Evolutionary conservation across 2,329 filamentous ascomycete genomes (phyloP).

Genomic region (Xylariaceae sp.): DNA sequence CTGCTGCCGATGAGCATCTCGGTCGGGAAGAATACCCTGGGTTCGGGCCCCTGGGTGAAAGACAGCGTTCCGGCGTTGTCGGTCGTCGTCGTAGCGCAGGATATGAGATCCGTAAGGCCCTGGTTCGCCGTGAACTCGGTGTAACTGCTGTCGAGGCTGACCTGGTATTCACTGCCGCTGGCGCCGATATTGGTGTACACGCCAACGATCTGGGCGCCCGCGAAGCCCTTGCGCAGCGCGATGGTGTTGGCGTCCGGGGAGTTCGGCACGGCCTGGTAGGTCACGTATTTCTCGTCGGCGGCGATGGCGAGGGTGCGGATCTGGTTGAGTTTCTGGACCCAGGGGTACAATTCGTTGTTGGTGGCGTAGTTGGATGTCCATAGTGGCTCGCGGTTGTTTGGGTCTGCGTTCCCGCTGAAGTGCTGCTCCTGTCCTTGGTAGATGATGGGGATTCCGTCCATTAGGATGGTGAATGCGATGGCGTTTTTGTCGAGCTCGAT

Average conservation of each 20-base stretch:
- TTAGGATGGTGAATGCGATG: constrained; percentile 51
- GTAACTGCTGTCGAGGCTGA: constrained; percentile 34
- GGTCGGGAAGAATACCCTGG: constrained; percentile 39
- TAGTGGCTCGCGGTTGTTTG: constrained; percentile 46
- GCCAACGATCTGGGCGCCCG: constrained; percentile 32
- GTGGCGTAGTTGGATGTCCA: constrained; percentile 47
- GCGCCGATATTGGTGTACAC: constrained; percentile 41
- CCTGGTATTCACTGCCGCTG: constrained; percentile 30
- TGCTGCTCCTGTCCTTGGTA: constrained; percentile 58
- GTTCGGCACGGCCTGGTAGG: constrained; percentile 37
- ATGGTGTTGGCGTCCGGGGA: constrained; percentile 41
- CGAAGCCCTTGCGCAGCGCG: constrained; percentile 44
- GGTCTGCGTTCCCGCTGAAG: constrained; percentile 41
- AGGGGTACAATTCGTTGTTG: constrained; percentile 37
- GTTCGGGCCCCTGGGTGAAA: constrained; percentile 39
- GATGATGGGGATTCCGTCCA: constrained; percentile 54
- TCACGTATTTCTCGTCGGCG: constrained; percentile 38
- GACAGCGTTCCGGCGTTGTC: constrained; percentile 41
- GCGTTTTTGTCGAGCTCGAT: constrained; percentile 49
- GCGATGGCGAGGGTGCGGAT: constrained; percentile 43
- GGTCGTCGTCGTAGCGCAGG: constrained; percentile 41
- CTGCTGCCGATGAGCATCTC: constrained; percentile 12
- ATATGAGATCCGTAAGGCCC: constrained; percentile 40
- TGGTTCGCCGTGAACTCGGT: constrained; percentile 38
- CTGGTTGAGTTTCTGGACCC: constrained; percentile 46